Conservation (phyloP, 1,284 basidiomycete genomes). For the Trametes sp. region DNA sequence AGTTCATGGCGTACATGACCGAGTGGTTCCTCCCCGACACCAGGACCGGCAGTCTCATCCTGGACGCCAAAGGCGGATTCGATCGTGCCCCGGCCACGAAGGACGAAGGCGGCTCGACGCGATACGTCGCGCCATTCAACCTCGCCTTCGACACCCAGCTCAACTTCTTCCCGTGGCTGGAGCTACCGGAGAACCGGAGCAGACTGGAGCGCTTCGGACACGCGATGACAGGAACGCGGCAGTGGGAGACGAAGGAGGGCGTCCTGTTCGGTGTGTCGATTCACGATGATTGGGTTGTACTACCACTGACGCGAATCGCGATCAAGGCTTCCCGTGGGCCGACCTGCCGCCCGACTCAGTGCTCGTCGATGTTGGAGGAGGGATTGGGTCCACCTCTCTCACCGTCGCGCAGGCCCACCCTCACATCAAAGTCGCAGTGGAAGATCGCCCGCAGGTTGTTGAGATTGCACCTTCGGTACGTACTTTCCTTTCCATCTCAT, state of each 20-base stretch:
- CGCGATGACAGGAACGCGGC: constrained; percentile 37
- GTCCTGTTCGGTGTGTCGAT: constrained; percentile 31
- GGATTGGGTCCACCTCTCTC: constrained; percentile 73
- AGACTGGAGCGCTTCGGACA: constrained; percentile 35
- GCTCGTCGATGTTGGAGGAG: constrained; percentile 77
- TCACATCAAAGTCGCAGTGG: constrained; percentile 64
- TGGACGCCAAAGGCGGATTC: constrained; percentile 37
- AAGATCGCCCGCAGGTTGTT: constrained; percentile 70
- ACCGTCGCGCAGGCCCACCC: constrained; percentile 61
- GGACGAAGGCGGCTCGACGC: constrained; percentile 26
- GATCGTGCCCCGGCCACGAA: constrained; percentile 26
- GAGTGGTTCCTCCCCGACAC: constrained; percentile 27
- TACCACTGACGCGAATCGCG: constrained; percentile 31
- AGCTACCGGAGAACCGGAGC: constrained; percentile 34
- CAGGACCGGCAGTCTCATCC: constrained; percentile 3
- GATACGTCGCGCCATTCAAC: constrained; percentile 37
- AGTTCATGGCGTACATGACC: constrained; percentile 24
- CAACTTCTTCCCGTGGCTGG: constrained; percentile 37
- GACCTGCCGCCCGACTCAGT: constrained; percentile 55
- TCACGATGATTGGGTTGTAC: neutral
- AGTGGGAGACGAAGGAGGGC: constrained; percentile 34
- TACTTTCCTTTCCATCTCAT: neutral
- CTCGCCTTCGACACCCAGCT: constrained; percentile 36
- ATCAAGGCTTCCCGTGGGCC: constrained; percentile 58
- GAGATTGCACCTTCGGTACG: constrained; percentile 61